Base-by-base conservation (phyloP, 2,329 filamentous ascomycete genomes). In the Fusarium anguioides region DNA sequence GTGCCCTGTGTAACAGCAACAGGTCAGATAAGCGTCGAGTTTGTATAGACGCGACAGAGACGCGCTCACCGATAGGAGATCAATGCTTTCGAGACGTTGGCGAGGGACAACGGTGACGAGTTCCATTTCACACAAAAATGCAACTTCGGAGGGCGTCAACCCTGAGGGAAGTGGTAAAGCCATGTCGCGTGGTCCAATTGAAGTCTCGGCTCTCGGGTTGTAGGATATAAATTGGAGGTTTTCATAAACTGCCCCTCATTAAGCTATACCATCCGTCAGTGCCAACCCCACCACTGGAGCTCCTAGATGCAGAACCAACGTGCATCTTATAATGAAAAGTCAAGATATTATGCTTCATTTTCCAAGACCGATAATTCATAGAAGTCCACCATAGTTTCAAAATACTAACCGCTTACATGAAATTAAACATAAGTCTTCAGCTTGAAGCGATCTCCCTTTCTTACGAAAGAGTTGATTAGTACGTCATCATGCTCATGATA, bases 81-180 rank as follows among this genome's bases (percentile, higher is more conserved):
- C 86, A 66, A 99, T 91, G 70, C 88, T 88, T 69, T 97, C 94
- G 51, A 99, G 89, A 67, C 92, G 88, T 78, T 98, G 94, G 52
- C 96, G 92, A 33, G 96, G 96, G 47, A 98, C 89, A 21, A 99
- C 87, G 0, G 94, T 97, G 55, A 99, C 91, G 74, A 93, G 87
- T 81, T 98, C 95, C 94, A 97, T 98, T 82, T 99, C 96, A 79
- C 94, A 97, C 26, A 98, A 83, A 75, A 98, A 99, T 48, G 94
- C 92, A 42, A 96, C 91, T 81, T 99, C 96, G 67, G 92, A 85
- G 60, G 96, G 93, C 72, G 92, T 91, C 41, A 97, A 86, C 78
- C 81, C 84, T 49, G 78, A 73, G 6, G 83, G 83, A 15, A 86
- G 77, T 27, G 84, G 82, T 47, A 84, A 76, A 29, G 84, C 84